Conservation (phyloP, 176 grass and related monocot species). For the Phyllostachys edulis region DNA sequence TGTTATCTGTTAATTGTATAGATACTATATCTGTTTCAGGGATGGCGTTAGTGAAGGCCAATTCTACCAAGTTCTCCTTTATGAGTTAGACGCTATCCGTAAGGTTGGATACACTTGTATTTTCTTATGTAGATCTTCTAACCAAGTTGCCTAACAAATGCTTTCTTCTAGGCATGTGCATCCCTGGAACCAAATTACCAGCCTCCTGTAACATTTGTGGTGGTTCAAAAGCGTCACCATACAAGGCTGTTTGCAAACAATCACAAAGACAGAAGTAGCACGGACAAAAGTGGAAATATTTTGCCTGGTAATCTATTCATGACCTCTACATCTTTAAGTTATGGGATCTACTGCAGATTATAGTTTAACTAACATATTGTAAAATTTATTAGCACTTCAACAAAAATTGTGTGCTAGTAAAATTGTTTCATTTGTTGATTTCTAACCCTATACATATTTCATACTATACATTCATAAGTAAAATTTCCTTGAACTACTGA, state of each 20-base stretch:
- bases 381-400: neutral
- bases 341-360: neutral
- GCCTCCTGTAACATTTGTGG: constrained; percentile 97
- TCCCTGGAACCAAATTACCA: constrained; percentile 99
- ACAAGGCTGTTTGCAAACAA: constrained; percentile 97
- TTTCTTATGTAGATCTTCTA: neutral
- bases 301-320: constrained; percentile 69
- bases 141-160: constrained; percentile 11
- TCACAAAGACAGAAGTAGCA: constrained; percentile 95
- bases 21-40: constrained; percentile 42
- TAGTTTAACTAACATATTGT: neutral
- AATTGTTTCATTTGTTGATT: neutral
- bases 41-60: constrained; percentile 99
- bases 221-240: constrained; percentile 98
- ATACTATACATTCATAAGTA: neutral
- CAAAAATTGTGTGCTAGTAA: neutral
- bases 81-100: constrained; percentile 97
- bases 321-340: constrained; percentile 9
- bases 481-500: neutral
- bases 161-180: constrained; percentile 76
- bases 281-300: constrained; percentile 96
- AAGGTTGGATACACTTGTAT: constrained; percentile 57
- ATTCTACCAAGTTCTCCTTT: constrained; percentile 98
- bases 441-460: neutral
- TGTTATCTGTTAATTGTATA: neutral